These are phyloP conservation scores for Brettanomyces naardenensis DNA, from an alignment of 805 yeast species.

Conservation along the genomic window DNA sequence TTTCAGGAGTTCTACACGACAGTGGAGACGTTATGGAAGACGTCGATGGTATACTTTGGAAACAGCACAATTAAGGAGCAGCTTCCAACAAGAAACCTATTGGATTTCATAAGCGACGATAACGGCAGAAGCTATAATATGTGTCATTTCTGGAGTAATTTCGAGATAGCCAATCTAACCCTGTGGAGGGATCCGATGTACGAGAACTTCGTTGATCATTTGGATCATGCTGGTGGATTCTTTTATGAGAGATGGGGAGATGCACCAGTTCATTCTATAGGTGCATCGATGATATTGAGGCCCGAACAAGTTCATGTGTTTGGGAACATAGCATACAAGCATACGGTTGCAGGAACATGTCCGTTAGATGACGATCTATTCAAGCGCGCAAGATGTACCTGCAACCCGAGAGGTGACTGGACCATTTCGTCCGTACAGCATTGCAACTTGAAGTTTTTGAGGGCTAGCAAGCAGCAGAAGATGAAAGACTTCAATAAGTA, in stretches of 20 bases:
- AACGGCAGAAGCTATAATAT: slow-evolving; percentile 54
- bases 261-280: slow-evolving; percentile 45
- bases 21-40: slow-evolving; percentile 43
- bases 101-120: slow-evolving; percentile 60
- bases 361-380: slow-evolving; percentile 60
- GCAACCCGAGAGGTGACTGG: slow-evolving; percentile 65
- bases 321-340: slow-evolving; percentile 75
- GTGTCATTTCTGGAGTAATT: slow-evolving; percentile 82
- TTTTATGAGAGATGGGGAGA: slow-evolving; percentile 94
- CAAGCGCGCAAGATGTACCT: slow-evolving; percentile 53
- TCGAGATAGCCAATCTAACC: slow-evolving; percentile 64
- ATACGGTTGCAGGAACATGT: slow-evolving; percentile 71
- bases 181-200: slow-evolving; percentile 54
- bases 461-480: slow-evolving; percentile 13
- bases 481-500: slow-evolving; percentile 20
- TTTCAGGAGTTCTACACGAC: slow-evolving; percentile 43
- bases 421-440: slow-evolving; percentile 37
- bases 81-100: slow-evolving; percentile 21
- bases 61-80: slow-evolving; percentile 14
- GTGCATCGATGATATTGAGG: slow-evolving; percentile 37
- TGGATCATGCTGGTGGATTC: slow-evolving; percentile 70
- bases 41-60: slow-evolving; percentile 35
- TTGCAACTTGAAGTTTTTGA: slow-evolving; percentile 21
- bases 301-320: slow-evolving; percentile 66
- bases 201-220: slow-evolving; percentile 48